phyloP scores from a whole-genome alignment of 208 protist species.

The Trypanosoma brucei region DNA sequence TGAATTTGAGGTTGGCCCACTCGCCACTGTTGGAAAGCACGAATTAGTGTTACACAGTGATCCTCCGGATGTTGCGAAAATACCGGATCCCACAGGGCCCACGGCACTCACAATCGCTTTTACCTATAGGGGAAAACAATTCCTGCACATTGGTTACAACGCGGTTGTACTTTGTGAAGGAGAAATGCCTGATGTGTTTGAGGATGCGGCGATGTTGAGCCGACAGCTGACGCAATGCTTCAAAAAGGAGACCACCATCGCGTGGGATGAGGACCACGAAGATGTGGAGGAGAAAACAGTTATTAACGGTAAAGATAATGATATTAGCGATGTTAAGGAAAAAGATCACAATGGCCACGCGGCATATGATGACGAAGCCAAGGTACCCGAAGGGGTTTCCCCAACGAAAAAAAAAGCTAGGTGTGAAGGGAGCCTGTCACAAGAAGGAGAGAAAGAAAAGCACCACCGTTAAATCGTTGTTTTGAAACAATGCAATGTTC shows the following conservation, averaged over 20 bases:
- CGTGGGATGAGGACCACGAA: constrained; percentile 12
- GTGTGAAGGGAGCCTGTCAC: no score
- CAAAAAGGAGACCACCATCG: constrained; percentile 24
- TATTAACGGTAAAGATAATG: neutral
- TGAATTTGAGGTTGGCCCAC: constrained; percentile 74
- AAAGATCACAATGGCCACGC: neutral
- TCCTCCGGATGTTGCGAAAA: constrained; percentile 52
- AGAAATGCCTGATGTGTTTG: constrained; percentile 73
- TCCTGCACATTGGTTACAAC: constrained; percentile 79
- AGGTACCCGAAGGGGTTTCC: no score
- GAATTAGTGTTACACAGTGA: constrained; percentile 68
- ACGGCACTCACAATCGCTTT: constrained; percentile 71
- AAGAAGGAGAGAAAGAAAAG: no score
- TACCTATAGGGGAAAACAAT: constrained; percentile 57
- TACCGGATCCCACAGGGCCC: constrained; percentile 76
- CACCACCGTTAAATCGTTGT: no score
- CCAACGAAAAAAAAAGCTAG: no score
- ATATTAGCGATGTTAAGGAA: neutral
- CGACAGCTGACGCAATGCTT: constrained; percentile 56
- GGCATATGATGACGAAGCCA: no score
- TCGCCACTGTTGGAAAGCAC: constrained; percentile 53
- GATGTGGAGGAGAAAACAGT: neutral
- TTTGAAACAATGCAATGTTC: no score
- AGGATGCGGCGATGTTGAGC: constrained; percentile 35
- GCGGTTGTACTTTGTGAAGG: constrained; percentile 53